phyloP scores from a whole-genome alignment of 2,329 filamentous ascomycete genomes.

The Sporothrix phasma region DNA sequence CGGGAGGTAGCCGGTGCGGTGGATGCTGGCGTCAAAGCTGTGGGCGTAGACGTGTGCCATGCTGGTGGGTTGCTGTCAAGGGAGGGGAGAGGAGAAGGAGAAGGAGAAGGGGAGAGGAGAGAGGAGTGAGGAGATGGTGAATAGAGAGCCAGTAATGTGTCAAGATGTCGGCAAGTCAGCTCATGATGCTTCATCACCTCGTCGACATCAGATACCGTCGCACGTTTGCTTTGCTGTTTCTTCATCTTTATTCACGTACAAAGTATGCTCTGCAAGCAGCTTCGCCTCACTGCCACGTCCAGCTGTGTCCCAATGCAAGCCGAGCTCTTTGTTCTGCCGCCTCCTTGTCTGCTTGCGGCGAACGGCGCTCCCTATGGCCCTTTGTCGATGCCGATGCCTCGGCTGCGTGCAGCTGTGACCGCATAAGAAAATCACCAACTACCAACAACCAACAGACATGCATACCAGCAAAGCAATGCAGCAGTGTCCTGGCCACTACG shows the following conservation, averaged over 20 bases:
- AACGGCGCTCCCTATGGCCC: neutral
- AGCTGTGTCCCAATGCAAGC: neutral
- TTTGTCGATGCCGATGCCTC: neutral
- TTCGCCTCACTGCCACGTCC: neutral
- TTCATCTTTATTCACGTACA: no score
- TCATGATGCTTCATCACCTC: no score
- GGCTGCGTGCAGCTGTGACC: neutral
- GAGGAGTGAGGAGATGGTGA: no score
- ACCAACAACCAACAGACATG: neutral
- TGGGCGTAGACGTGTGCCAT: conserved; percentile 19
- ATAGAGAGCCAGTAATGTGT: neutral
- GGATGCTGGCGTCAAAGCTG: conserved; percentile 14
- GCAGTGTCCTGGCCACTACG: neutral
- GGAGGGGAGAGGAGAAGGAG: no score
- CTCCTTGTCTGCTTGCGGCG: neutral
- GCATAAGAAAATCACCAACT: conserved; percentile 4
- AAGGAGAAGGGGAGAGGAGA: no score
- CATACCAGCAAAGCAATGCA: neutral
- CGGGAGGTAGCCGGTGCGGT: conserved; percentile 22
- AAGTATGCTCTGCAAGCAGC: no score
- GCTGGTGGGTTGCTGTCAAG: neutral
- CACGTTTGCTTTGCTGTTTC: no score
- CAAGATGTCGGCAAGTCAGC: no score
- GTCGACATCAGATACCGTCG: no score
- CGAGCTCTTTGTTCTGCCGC: neutral